Percentiles rank a stretch among this genome's conserved stretches.
These are phyloP conservation scores for Beta lomatogona DNA, from an alignment of 179 eudicot species.

Conservation along the genomic window DNA sequence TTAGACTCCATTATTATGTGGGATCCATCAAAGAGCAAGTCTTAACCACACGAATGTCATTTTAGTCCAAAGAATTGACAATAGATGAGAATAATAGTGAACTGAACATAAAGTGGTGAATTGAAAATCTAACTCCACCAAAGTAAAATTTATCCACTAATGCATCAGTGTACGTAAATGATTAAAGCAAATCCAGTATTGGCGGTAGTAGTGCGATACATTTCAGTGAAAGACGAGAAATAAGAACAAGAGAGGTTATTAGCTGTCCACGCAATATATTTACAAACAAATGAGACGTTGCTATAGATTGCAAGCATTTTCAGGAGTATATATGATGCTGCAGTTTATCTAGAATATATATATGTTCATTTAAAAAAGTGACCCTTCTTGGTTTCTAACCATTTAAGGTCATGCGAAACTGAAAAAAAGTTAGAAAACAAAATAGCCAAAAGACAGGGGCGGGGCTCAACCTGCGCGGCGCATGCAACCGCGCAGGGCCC, in stretches of 20 bases:
- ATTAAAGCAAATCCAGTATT: neutral
- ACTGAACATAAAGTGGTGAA: slow-evolving; percentile 6
- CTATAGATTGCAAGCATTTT: neutral
- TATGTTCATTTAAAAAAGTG: neutral
- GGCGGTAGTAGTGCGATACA: neutral
- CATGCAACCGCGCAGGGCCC: too few relatives aligned
- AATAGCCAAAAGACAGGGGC: too few relatives aligned
- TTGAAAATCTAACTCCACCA: neutral
- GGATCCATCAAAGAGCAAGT: slow-evolving; percentile 24
- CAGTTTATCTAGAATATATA: neutral
- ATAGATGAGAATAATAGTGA: neutral
- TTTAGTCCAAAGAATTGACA: slow-evolving; percentile 12
- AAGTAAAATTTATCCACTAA: slow-evolving; percentile 1
- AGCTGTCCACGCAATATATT: neutral
- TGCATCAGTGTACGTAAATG: slow-evolving; percentile 4
- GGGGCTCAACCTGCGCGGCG: too few relatives aligned
- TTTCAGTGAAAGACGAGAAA: neutral
- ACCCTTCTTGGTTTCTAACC: too few relatives aligned
- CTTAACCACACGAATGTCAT: slow-evolving; percentile 20
- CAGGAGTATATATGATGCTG: neutral
- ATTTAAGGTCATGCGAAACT: too few relatives aligned
- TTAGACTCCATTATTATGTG: slow-evolving; percentile 23
- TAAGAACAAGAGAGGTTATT: neutral
- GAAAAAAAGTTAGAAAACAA: too few relatives aligned
- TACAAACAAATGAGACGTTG: neutral